phyloP scores from a whole-genome alignment of 306 rosid genomes.

The Acacia melanoxylon region DNA sequence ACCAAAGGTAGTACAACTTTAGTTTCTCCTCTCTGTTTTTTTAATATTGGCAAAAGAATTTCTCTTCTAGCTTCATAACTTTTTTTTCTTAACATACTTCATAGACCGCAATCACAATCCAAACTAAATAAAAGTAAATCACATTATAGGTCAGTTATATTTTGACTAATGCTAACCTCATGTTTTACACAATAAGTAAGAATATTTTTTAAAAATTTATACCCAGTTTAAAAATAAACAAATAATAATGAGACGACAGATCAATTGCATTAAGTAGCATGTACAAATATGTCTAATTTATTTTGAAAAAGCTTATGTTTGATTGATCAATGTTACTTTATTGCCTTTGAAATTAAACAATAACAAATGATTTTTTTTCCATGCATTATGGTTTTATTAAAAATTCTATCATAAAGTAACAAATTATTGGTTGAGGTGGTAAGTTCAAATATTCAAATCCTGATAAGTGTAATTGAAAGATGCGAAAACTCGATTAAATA shows the following conservation, averaged over 20 bases:
- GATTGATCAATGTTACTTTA: background rate
- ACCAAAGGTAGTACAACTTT: no score
- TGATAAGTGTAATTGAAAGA: no score
- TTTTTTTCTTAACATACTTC: background rate
- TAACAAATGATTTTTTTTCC: background rate
- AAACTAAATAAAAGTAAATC: no score
- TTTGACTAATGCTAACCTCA: no score
- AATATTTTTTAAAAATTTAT: no score
- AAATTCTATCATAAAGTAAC: background rate
- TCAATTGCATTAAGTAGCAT: no score
- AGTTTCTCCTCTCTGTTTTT: background rate
- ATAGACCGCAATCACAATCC: background rate
- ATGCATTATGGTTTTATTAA: background rate
- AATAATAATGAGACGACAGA: no score
- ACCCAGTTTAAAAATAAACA: no score
- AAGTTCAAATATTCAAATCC: no score
- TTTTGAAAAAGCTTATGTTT: background rate
- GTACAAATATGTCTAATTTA: background rate
- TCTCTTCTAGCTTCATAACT: background rate
- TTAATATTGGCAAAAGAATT: background rate
- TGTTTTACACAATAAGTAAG: no score
- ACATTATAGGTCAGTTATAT: background rate
- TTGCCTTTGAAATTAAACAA: background rate
- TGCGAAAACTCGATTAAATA: no score
- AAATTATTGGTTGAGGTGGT: no score